phyloP scores from a whole-genome alignment of 129 eudicot species.

The Flaveria bidentis region DNA sequence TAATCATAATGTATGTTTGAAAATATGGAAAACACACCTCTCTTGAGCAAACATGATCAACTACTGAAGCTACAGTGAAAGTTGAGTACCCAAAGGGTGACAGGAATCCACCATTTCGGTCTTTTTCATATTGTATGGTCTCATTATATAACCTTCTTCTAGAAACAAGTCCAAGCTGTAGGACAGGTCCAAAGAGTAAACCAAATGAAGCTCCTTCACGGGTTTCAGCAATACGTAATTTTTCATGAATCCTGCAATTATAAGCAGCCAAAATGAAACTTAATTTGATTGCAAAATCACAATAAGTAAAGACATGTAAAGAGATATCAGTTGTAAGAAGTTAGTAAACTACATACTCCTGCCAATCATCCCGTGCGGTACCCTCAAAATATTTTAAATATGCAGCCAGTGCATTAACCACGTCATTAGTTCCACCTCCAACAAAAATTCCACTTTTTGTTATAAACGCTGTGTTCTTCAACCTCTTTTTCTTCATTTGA shows the following conservation, averaged over 20 bases:
- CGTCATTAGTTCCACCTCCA: slow-evolving; percentile 76
- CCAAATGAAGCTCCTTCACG: slow-evolving; percentile 89
- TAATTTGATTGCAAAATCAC: neutral
- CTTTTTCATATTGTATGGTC: slow-evolving; percentile 82
- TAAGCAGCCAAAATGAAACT: slow-evolving; percentile 28
- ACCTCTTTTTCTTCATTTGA: slow-evolving; percentile 41
- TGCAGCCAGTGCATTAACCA: slow-evolving; percentile 82
- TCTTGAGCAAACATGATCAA: slow-evolving; percentile 65
- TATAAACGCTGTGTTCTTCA: slow-evolving; percentile 56
- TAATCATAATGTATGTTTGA: slow-evolving; percentile 1
- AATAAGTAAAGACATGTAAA: neutral
- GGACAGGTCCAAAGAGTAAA: slow-evolving; percentile 74
- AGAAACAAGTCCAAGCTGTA: slow-evolving; percentile 79
- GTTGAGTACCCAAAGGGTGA: slow-evolving; percentile 93
- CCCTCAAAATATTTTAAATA: slow-evolving; percentile 86
- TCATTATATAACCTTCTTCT: slow-evolving; percentile 75
- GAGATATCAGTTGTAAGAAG: slow-evolving; percentile 11
- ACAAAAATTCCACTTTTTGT: slow-evolving; percentile 58
- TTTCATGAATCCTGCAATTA: slow-evolving; percentile 69
- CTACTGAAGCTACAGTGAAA: slow-evolving; percentile 65
- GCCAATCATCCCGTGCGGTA: slow-evolving; percentile 80
- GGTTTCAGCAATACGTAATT: slow-evolving; percentile 60
- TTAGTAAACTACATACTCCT: slow-evolving; percentile 61
- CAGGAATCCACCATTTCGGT: slow-evolving; percentile 81
- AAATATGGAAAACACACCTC: slow-evolving; percentile 55